Base-by-base conservation (phyloP, 805 yeast genomes). In the Blastobotrys chiropterorum region DNA sequence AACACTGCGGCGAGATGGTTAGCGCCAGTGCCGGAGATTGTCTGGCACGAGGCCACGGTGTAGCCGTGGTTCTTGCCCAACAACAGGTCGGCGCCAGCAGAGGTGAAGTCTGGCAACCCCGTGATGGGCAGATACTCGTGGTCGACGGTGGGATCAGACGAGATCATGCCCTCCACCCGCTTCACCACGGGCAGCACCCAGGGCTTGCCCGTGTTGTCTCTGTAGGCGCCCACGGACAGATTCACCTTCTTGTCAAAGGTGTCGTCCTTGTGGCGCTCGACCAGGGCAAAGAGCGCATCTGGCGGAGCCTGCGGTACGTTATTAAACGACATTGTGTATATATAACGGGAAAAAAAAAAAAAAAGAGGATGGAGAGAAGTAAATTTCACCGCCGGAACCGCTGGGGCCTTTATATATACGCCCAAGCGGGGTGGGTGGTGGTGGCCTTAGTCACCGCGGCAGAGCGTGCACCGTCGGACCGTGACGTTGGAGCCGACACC, bases 21-120 rank as follows among this genome's bases (percentile, higher is more conserved):
- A 2, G 98, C 96, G 44, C 96, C 96, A 13, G 96, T 88, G 55
- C 96, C 96, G 17, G 92, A 83, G 47, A 88, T 73, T 19, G 90
- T 78, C 72, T 88, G 96, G 55, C 83, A 79, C 30, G 88, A 82
- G 38, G 82, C 77, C 21, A 70, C 62, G 44, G 83, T 68, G 53
- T 83, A 76, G 51, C 75, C 66, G 44, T 75, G 71, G 41, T 87
- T 86, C 55, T 74, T 80, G 58, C 85, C 82, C 71, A 90, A 81
- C 46, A 87, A 82, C 31, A 69, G 58, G 63, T 78, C 79, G 8
- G 92, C 84, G 39, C 95, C 86, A 51, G 83, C 83, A 8, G 71
- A 62, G 47, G 85, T 80, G 67, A 89, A 85, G 14, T 79, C 75
- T 44, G 80, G 80, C 59, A 76, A 78, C 30, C 97, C 97, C 8